Evolutionary conservation across 2,329 filamentous ascomycete species (phyloP).

Genomic region (Spiromastix sp.): DNA sequence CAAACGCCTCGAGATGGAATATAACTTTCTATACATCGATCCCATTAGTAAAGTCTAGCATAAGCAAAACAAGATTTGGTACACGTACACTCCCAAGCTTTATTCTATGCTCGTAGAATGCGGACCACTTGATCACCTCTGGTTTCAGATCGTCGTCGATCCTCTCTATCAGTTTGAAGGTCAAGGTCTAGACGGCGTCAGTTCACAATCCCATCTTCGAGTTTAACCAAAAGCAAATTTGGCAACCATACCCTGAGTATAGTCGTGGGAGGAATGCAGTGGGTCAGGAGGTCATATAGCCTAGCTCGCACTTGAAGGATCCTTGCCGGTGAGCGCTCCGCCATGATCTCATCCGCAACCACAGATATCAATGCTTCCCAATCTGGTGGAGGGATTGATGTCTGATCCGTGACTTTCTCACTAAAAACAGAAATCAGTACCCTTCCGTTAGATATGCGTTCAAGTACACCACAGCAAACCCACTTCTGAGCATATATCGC

Average conservation of each 20-base stretch:
- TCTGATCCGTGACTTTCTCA: conserved; percentile 80
- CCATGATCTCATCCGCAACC: conserved; percentile 86
- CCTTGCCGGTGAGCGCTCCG: conserved; percentile 80
- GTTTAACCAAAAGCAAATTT: not conserved
- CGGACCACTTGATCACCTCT: conserved; percentile 90
- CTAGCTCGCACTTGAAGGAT: conserved; percentile 84
- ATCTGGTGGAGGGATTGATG: conserved; percentile 85
- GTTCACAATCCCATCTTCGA: not conserved
- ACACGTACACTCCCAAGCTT: conserved; percentile 59
- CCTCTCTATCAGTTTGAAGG: conserved; percentile 79
- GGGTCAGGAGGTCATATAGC: conserved; percentile 92
- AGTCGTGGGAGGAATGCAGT: conserved; percentile 91
- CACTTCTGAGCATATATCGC: conserved; percentile 96
- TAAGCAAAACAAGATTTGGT: not conserved
- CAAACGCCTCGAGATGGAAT: conserved; percentile 95
- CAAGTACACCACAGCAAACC: too few species aligned
- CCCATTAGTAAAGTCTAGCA: not conserved
- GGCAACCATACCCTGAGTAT: conserved; percentile 59
- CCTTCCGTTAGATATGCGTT: too few species aligned
- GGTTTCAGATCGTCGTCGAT: conserved; percentile 84
- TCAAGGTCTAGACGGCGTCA: conserved; percentile 52
- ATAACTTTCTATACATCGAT: conserved; percentile 61
- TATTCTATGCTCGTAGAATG: conserved; percentile 94
- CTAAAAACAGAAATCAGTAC: too few species aligned
- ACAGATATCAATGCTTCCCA: conserved; percentile 89